These are phyloP conservation scores for Echites panduratus DNA, from an alignment of 257 asterid genomes.

Conservation along the genomic window DNA sequence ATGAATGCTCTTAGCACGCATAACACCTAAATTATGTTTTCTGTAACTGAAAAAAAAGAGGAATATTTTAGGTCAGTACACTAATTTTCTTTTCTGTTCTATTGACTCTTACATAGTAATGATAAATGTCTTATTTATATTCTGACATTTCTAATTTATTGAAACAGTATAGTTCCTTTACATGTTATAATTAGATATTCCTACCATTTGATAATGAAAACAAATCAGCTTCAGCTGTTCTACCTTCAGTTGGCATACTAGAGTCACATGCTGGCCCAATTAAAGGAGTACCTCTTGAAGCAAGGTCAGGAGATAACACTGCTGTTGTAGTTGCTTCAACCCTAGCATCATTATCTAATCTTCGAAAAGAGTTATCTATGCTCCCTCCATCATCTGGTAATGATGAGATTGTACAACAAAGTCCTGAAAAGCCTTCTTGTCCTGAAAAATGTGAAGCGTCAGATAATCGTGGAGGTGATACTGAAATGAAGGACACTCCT, in stretches of 20 bases:
- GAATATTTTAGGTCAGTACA: background rate
- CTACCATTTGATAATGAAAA: conserved; percentile 42
- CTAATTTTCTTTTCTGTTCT: background rate
- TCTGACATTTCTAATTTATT: background rate
- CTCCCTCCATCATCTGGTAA: conserved; percentile 53
- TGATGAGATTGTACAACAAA: conserved; percentile 41
- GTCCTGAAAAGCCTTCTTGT: conserved; percentile 46
- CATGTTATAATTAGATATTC: conserved; percentile 53
- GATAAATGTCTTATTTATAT: background rate
- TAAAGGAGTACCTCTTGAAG: conserved; percentile 58
- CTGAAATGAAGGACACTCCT: conserved; percentile 55
- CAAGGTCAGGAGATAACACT: conserved; percentile 70
- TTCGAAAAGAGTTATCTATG: conserved; percentile 48
- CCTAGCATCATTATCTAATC: conserved; percentile 60
- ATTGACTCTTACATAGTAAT: too few relatives aligned
- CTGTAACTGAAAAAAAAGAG: background rate
- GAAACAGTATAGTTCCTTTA: conserved; percentile 27
- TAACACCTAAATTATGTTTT: background rate
- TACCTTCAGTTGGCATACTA: conserved; percentile 55
- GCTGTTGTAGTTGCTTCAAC: conserved; percentile 79
- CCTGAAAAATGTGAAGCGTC: conserved; percentile 61
- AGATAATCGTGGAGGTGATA: conserved; percentile 43
- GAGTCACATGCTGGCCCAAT: conserved; percentile 68
- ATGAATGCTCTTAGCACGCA: background rate
- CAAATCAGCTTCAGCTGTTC: conserved; percentile 33